phyloP scores from a whole-genome alignment of 139 green algal species.

The Chlorella vulgaris region DNA sequence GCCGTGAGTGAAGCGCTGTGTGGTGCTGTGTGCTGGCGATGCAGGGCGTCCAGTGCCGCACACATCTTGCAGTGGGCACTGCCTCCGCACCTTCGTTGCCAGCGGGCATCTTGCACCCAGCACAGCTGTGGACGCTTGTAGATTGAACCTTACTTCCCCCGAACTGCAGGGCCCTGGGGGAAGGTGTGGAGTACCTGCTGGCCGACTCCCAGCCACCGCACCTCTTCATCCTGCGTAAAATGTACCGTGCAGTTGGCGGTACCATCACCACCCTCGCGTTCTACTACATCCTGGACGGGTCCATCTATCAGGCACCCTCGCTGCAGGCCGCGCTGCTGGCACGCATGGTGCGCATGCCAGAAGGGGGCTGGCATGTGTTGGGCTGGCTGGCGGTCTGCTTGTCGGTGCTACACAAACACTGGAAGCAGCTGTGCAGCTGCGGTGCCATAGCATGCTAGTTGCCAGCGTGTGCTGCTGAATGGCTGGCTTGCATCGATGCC shows the following conservation, averaged over 20 bases:
- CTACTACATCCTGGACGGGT: constrained; percentile 86
- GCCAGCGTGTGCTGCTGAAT: no score
- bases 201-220: constrained; percentile 69
- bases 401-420: neutral
- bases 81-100: no score
- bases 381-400: neutral
- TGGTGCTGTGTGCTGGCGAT: neutral
- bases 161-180: constrained; percentile 46
- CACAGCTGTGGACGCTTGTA: no score
- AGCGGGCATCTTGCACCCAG: no score
- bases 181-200: constrained; percentile 76
- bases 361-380: neutral
- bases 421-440: neutral
- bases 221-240: constrained; percentile 87
- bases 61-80: no score
- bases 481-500: no score
- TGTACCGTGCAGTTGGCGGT: constrained; percentile 42
- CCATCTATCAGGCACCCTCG: constrained; percentile 80
- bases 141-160: no score
- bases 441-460: neutral
- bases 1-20: neutral
- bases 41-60: no score
- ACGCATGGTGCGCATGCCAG: constrained; percentile 43
- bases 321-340: constrained; percentile 71
- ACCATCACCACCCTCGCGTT: constrained; percentile 39